These are phyloP conservation scores for Daldinia loculata DNA, from an alignment of 495 filamentous ascomycete genomes.

Conservation along the genomic window DNA sequence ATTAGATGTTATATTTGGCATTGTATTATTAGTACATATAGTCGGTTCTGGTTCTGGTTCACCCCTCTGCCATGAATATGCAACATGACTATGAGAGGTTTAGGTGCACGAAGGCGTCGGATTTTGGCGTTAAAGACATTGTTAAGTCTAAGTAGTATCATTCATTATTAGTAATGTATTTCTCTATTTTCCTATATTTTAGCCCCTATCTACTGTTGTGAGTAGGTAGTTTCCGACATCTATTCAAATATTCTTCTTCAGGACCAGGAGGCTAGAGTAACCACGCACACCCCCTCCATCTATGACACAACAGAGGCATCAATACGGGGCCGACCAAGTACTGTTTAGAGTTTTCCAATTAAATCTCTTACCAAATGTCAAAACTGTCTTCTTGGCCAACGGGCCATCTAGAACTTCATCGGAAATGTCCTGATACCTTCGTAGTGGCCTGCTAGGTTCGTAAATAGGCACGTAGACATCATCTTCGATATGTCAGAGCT, in stretches of 20 bases:
- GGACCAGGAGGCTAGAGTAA: background rate
- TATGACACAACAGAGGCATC: background rate
- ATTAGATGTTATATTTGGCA: too few relatives aligned
- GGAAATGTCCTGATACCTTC: background rate
- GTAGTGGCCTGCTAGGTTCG: background rate
- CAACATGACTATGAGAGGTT: too few relatives aligned
- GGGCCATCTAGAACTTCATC: background rate
- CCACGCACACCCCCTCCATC: background rate
- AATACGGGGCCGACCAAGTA: background rate
- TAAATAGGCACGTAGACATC: too few relatives aligned
- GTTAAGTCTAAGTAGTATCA: too few relatives aligned
- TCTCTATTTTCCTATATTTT: background rate
- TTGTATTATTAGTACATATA: too few relatives aligned
- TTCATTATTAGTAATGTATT: too few relatives aligned
- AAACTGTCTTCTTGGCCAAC: background rate
- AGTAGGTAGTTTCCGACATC: background rate
- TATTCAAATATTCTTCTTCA: background rate
- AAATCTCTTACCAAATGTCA: background rate
- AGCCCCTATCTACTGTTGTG: background rate
- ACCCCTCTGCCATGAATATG: too few relatives aligned
- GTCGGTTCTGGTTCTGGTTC: too few relatives aligned
- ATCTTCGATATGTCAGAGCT: too few relatives aligned
- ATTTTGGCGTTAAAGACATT: too few relatives aligned
- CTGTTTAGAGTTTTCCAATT: background rate
- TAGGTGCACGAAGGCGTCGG: too few relatives aligned